Base-by-base conservation (phyloP, 371 early-diverging fungal species). In the Rhizomucor pusillus region DNA sequence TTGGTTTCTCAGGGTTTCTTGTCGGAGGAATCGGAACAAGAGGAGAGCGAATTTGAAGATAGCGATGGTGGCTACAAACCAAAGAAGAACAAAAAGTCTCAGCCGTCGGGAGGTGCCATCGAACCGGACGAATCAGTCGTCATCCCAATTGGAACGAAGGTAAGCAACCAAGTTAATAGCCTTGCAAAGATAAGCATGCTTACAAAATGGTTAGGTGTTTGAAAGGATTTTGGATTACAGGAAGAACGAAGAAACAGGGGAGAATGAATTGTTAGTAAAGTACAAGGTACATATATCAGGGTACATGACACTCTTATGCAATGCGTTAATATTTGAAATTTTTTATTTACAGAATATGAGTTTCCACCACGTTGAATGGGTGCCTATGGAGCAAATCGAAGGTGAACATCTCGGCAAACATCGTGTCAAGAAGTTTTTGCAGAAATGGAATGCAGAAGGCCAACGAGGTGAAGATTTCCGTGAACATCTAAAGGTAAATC, bases 291-390 rank as follows among this genome's bases (percentile, higher is more conserved):
- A 43, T 4, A 33, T 33, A 20, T 37, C 12, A 20, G n/a, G 33
- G n/a, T 25, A 14, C 7, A 13, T 10, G 18, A 40, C 19, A 47
- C n/a, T n/a, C n/a, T n/a, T 29, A 18, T 11, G 13, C 12, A 33
- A 34, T 4, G 19, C 16, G 6, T 19, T 37, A 2, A 2, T 34
- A 7, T 51, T 43, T 40, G 25, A 11, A 12, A 39, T 62, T 19
- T 16, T 23, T 14, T 23, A 35, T 16, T 29, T 35, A 33, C 59
- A 80, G 76, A 67, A 79, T 59, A 81, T 87, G 69, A 87, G 89
- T 70, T 93, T 89, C 65, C 77, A 84, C 46, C 94, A 94, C 62
- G 83, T 88, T 3, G 91, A 92, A 53, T 94, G 95, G 93, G 82
- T 95, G 1, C 77, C 84, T 11, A 59, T 81, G 41, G 63, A 73